Evolutionary conservation across 441 rosid genomes (phyloP).

Genomic region (Populus hybrid): DNA sequence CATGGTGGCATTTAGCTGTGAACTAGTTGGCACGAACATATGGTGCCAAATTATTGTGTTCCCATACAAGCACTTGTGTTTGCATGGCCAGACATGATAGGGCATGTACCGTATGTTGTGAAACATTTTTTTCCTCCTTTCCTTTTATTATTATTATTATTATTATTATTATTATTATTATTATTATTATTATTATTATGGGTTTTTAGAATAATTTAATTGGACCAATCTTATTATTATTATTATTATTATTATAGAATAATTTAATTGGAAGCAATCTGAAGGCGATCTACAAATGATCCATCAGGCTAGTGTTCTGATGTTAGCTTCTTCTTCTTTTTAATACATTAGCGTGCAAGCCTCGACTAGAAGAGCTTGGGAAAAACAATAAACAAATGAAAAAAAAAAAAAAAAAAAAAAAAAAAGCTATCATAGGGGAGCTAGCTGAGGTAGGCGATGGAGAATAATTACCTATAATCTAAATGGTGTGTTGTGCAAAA

Average conservation of each 20-base stretch:
- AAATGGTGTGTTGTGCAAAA: no score
- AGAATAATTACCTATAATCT: neutral
- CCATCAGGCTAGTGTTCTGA: neutral
- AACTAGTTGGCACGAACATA: constrained; percentile 24
- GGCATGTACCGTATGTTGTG: neutral
- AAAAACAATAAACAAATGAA: no score
- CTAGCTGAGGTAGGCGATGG: no score
- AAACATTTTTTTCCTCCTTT: no score
- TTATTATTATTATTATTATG: no score
- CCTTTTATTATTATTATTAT: no score
- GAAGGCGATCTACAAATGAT: neutral
- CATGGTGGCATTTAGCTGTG: constrained; percentile 28
- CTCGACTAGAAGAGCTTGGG: neutral
- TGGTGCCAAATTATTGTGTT: constrained; percentile 4
- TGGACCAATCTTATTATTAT: no score
- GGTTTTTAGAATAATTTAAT: neutral
- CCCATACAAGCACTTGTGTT: neutral
- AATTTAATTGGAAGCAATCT: neutral
- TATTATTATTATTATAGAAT: neutral
- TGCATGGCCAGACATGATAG: neutral
- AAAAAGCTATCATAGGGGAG: neutral
- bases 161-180: no score
- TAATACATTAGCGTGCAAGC: neutral
- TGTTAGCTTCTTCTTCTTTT: no score
- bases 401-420: no score